A percentile compares a stretch with the other conserved stretches of the same genome.
phyloP scores from a whole-genome alignment of 2,329 filamentous ascomycete species.

The Davidsoniella eucalypti region DNA sequence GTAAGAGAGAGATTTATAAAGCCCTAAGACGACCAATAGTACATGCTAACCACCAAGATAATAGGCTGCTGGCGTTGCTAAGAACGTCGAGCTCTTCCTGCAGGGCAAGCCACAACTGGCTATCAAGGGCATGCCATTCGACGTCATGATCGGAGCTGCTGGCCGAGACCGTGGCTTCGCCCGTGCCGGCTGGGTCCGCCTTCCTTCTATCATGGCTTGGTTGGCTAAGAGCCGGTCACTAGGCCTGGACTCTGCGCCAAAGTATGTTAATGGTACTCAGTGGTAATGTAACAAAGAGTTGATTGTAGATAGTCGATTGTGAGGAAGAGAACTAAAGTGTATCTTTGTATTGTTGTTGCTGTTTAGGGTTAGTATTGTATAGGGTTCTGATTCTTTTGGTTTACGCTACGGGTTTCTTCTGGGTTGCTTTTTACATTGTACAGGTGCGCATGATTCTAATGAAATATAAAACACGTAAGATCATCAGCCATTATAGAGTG shows the following conservation, averaged over 20 bases:
- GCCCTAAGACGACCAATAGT: neutral
- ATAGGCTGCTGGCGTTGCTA: conserved; percentile 33
- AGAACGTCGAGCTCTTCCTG: conserved; percentile 34
- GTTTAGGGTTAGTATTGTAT: too few relatives aligned
- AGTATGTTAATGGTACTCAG: conserved; percentile 31
- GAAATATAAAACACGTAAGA: too few relatives aligned
- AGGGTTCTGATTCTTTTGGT: too few relatives aligned
- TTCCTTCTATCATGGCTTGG: conserved; percentile 36
- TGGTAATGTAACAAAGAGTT: conserved; percentile 21
- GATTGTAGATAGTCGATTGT: too few relatives aligned
- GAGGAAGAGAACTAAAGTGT: neutral
- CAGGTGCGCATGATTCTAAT: too few relatives aligned
- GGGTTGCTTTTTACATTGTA: too few relatives aligned
- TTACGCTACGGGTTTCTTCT: too few relatives aligned
- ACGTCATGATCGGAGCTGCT: conserved; percentile 31
- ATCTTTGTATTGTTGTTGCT: too few relatives aligned
- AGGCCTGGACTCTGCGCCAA: conserved; percentile 26
- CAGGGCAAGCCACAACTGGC: conserved; percentile 26
- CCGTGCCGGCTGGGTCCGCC: conserved; percentile 28
- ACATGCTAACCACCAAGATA: neutral
- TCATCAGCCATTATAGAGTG: too few relatives aligned
- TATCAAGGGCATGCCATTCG: conserved; percentile 32
- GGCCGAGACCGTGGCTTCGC: conserved; percentile 35
- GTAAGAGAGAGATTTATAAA: conserved; percentile 17
- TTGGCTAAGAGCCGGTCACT: conserved; percentile 35